Evolutionary conservation across 768 basidiomycete species (phyloP), one percentile per base, ranked within the genome.

Genomic region (Podaxis sp.): DNA sequence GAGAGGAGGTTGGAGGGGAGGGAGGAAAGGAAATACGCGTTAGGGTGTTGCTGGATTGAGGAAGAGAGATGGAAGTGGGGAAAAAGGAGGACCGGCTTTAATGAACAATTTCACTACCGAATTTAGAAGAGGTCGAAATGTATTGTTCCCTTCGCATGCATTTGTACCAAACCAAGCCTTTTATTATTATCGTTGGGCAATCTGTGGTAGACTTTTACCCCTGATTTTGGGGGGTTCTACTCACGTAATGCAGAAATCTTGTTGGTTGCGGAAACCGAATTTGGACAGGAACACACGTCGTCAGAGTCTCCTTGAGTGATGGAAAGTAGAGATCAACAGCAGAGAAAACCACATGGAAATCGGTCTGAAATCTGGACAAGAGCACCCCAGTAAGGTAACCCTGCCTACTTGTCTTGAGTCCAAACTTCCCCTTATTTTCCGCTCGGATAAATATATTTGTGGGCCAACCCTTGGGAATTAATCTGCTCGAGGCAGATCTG

Each of bases 1-100:
- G 76, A 71, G 73, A 65, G 71, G 54, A 35, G 59, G 57, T 59
- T 71, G 53, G 61, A 52, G 59, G 60, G 63, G 61, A 66, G 64
- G 67, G 64, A 67, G 65, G 74, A 66, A 67, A 69, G 69, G 63
- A 59, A 63, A 60, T 63, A 69, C 61, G 67, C 62, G 69, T 57
- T 67, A 69, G 67, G 73, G 69, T 64, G 69, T 66, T 64, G 67
- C 65, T 74, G 73, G 76, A 72, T 72, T 69, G 70, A 76, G 76
- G 73, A 75, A 74, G 74, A 76, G 74, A 72, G 73, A 73, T 71
- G 70, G 70, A 84, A 81, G 79, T 79, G 83, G 84, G 85, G 81
- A 78, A 81, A 82, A 86, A 79, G 77, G 76, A 74, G 77, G 76
- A 74, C 82, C 82, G 82, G 84, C 85, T 89, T 90, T 90, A 88